A percentile compares a stretch with the other conserved stretches of the same genome.
phyloP scores from a whole-genome alignment of 129 eudicot species.

The Saussurea involucrata region DNA sequence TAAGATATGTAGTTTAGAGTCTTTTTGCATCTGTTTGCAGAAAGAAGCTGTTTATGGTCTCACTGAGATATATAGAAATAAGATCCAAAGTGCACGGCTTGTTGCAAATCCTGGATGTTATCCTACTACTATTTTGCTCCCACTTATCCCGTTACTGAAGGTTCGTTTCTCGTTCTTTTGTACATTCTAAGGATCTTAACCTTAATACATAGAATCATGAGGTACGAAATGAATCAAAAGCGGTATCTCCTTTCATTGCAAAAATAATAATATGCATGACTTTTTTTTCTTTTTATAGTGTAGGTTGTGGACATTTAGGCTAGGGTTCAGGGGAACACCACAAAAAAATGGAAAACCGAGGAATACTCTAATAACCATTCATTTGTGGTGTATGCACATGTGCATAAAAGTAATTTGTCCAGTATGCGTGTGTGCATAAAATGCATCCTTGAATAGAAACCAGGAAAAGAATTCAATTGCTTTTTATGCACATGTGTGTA shows the following conservation, averaged over 20 bases:
- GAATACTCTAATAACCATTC: background rate
- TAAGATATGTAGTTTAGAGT: background rate
- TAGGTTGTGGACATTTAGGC: background rate
- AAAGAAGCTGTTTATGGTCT: constrained; percentile 96
- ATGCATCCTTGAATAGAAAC: too few species aligned
- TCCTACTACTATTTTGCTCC: constrained; percentile 91
- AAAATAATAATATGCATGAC: background rate
- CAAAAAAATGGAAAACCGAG: background rate
- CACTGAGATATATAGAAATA: constrained; percentile 75
- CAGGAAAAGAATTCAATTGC: background rate
- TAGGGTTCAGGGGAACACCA: background rate
- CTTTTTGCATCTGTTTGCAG: constrained; percentile 40
- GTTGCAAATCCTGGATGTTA: constrained; percentile 99
- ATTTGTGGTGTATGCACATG: background rate
- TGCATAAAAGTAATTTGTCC: background rate
- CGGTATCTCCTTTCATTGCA: background rate
- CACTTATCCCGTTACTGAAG: constrained; percentile 87
- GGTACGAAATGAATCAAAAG: background rate
- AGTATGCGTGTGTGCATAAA: too few species aligned
- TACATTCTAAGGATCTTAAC: background rate
- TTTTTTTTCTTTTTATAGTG: background rate
- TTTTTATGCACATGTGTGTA: background rate
- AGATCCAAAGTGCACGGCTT: constrained; percentile 73
- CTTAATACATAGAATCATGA: background rate
- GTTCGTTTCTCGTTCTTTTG: constrained; percentile 32